These are phyloP conservation scores for Podospora pseudocomata DNA, from an alignment of 495 filamentous ascomycete genomes.

Conservation along the genomic window DNA sequence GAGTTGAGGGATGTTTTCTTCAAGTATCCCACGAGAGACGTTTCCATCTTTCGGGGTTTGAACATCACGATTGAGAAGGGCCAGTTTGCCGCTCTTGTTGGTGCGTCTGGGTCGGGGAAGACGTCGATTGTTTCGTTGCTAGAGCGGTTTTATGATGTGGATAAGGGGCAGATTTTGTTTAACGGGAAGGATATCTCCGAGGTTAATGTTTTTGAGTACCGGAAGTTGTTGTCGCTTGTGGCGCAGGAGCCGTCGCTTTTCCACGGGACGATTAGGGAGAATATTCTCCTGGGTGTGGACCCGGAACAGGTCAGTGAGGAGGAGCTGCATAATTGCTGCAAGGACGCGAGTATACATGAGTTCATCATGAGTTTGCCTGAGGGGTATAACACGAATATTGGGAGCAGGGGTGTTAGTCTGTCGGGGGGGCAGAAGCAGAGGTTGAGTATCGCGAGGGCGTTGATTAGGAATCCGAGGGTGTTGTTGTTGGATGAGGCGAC, in stretches of 20 bases:
- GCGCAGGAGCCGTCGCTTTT: conserved; percentile 59
- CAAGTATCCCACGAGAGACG: conserved; percentile 53
- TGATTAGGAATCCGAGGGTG: conserved; percentile 67
- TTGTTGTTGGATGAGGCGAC: conserved; percentile 80
- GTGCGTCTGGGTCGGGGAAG: conserved; percentile 70
- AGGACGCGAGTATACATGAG: conserved; percentile 58
- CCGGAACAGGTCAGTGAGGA: conserved; percentile 43
- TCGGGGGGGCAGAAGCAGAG: conserved; percentile 77
- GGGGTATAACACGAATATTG: conserved; percentile 58
- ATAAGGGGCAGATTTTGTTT: conserved; percentile 50
- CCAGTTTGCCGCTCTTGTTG: conserved; percentile 66
- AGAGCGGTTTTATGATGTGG: conserved; percentile 59
- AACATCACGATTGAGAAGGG: conserved; percentile 60
- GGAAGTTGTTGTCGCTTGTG: conserved; percentile 55
- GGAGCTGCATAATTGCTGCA: conserved; percentile 53
- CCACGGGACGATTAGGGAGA: conserved; percentile 56
- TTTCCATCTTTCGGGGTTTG: conserved; percentile 49
- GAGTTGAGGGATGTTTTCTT: conserved; percentile 57
- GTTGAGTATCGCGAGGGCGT: conserved; percentile 68
- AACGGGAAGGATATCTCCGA: conserved; percentile 48
- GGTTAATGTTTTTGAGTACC: conserved; percentile 48
- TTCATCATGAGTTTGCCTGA: conserved; percentile 60
- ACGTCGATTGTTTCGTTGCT: conserved; percentile 63
- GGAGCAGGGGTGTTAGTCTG: conserved; percentile 58
- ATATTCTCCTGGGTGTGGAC: conserved; percentile 52